Evolutionary conservation across 257 asterid genomes (phyloP).

Genomic region (Solanum peruvianum): DNA sequence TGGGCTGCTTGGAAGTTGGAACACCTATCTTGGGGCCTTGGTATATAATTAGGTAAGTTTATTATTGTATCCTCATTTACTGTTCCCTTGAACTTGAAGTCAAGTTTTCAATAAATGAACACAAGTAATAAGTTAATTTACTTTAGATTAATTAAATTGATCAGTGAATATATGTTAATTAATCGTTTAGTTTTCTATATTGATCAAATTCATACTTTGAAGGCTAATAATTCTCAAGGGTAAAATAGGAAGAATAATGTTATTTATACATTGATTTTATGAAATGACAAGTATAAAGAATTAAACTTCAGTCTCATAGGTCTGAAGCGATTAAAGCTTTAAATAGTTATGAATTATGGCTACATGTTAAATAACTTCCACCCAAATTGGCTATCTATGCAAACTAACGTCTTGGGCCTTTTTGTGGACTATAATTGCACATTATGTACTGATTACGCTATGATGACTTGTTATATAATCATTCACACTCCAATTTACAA

Average conservation of each 20-base stretch:
- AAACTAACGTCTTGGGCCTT: neutral
- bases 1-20: neutral
- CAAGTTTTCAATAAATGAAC: neutral
- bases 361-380: neutral
- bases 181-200: no score
- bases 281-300: no score
- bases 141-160: no score
- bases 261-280: no score
- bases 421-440: neutral
- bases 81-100: neutral
- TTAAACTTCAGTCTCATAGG: neutral
- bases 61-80: no score
- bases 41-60: no score
- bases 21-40: neutral
- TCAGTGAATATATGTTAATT: no score
- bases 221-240: no score
- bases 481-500: neutral
- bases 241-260: no score
- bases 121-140: no score
- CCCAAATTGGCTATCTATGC: neutral
- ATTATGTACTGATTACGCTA: neutral
- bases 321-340: neutral
- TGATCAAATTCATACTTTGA: no score
- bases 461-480: neutral
- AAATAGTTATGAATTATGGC: neutral